Evolutionary conservation across 108 stramenopile species (phyloP).

Genomic region (Cyclotella choctawhatcheeana): DNA sequence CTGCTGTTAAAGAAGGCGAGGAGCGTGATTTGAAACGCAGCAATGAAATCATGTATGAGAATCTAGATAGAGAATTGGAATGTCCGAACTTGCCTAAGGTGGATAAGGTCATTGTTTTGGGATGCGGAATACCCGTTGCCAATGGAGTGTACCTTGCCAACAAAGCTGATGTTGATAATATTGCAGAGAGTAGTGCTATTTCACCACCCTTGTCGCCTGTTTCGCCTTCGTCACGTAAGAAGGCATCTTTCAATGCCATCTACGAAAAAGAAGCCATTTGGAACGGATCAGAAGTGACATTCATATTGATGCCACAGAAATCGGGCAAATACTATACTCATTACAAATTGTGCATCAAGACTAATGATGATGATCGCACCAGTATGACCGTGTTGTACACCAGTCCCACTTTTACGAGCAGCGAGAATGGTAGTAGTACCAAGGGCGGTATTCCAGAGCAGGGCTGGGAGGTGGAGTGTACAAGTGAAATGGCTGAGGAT

Average conservation of each 20-base stretch:
- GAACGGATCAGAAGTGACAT: conserved; percentile 27
- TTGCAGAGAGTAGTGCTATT: too few species aligned
- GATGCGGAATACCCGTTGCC: conserved; percentile 29
- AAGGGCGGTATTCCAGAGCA: conserved; percentile 38
- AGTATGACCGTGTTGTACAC: conserved; percentile 26
- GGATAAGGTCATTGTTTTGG: conserved; percentile 32
- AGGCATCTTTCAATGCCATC: neutral
- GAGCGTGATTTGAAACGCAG: too few species aligned
- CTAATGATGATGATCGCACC: conserved; percentile 1
- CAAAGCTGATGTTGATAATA: too few species aligned
- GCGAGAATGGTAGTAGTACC: neutral
- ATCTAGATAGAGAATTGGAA: conserved; percentile 12
- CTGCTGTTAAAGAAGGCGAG: too few species aligned
- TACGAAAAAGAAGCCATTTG: conserved; percentile 48
- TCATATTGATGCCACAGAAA: conserved; percentile 22
- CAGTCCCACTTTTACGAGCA: conserved; percentile 33
- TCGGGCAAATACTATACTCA: conserved; percentile 39
- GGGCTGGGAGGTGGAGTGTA: conserved; percentile 35
- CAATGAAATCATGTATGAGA: conserved; percentile 33
- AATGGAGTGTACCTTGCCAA: conserved; percentile 37
- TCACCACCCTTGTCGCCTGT: neutral
- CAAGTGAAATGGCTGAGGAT: conserved; percentile 17
- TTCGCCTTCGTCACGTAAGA: too few species aligned
- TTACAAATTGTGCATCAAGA: conserved; percentile 35
- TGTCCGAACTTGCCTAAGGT: conserved; percentile 11